Conservation (phyloP, 176 grass and related monocot genomes). For the Thinopyrum elongatum region DNA sequence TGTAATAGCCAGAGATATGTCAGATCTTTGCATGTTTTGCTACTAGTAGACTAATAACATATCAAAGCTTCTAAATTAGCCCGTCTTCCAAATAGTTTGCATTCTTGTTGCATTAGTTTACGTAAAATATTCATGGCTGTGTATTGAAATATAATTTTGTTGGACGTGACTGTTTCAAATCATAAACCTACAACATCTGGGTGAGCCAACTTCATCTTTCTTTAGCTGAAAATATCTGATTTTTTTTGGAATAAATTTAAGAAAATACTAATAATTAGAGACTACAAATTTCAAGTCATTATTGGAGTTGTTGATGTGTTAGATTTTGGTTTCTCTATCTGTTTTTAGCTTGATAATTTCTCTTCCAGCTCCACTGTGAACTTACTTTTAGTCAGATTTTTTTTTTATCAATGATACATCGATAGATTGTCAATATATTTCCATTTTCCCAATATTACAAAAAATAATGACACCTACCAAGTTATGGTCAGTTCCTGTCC, state of each 20-base stretch:
- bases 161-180: neutral
- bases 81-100: neutral
- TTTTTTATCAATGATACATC: neutral
- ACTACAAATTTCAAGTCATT: neutral
- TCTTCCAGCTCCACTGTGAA: neutral
- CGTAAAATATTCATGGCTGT: conserved; percentile 1
- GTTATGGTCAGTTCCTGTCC: neutral
- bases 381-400: neutral
- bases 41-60: neutral
- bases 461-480: conserved; percentile 5
- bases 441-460: neutral
- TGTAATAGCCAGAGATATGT: neutral
- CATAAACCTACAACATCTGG: neutral
- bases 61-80: neutral
- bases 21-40: neutral
- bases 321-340: neutral
- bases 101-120: neutral
- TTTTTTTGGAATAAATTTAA: conserved; percentile 5
- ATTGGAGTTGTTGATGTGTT: neutral
- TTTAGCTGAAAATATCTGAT: neutral
- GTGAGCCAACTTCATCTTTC: neutral
- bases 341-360: neutral
- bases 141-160: neutral
- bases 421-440: conserved; percentile 2
- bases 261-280: neutral